phyloP scores from a whole-genome alignment of 2,329 filamentous ascomycete genomes.

The Fusarium armeniacum region DNA sequence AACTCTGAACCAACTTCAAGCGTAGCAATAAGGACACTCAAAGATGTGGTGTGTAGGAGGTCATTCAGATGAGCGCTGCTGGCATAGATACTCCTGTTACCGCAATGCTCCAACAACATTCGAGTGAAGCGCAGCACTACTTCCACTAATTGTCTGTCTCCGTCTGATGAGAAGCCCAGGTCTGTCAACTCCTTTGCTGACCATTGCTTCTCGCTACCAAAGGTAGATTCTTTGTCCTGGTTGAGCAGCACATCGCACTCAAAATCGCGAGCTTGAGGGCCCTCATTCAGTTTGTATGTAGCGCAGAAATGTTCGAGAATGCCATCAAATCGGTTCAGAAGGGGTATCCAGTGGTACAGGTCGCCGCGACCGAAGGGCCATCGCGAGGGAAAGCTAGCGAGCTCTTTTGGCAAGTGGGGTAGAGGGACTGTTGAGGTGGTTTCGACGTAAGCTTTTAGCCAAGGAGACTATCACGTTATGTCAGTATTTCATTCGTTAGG shows the following conservation, averaged over 20 bases:
- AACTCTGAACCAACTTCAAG: slow-evolving; percentile 87
- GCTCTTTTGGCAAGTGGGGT: slow-evolving; percentile 80
- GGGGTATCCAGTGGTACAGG: slow-evolving; percentile 96
- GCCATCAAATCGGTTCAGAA: slow-evolving; percentile 92
- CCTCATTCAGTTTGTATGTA: slow-evolving; percentile 83
- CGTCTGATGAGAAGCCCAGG: slow-evolving; percentile 78
- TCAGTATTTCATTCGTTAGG: slow-evolving; percentile 47
- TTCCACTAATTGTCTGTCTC: slow-evolving; percentile 85
- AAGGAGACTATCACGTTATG: slow-evolving; percentile 77
- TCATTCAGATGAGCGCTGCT: slow-evolving; percentile 93
- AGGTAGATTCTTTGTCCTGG: slow-evolving; percentile 65
- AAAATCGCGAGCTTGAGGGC: slow-evolving; percentile 85
- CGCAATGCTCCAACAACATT: slow-evolving; percentile 92
- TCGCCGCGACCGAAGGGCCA: slow-evolving; percentile 98
- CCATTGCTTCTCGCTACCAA: slow-evolving; percentile 64
- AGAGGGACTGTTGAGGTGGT: slow-evolving; percentile 77
- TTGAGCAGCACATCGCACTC: slow-evolving; percentile 74
- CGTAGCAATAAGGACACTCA: slow-evolving; percentile 81
- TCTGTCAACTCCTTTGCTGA: slow-evolving; percentile 63
- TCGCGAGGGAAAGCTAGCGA: slow-evolving; percentile 84
- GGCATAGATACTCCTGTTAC: slow-evolving; percentile 94
- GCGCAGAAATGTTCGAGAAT: slow-evolving; percentile 86
- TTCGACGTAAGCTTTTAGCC: slow-evolving; percentile 84
- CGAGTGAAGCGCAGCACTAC: slow-evolving; percentile 86
- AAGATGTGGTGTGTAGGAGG: slow-evolving; percentile 87